These are phyloP conservation scores for Huntiella omanensis DNA, from an alignment of 2,329 filamentous ascomycete genomes.

Conservation along the genomic window DNA sequence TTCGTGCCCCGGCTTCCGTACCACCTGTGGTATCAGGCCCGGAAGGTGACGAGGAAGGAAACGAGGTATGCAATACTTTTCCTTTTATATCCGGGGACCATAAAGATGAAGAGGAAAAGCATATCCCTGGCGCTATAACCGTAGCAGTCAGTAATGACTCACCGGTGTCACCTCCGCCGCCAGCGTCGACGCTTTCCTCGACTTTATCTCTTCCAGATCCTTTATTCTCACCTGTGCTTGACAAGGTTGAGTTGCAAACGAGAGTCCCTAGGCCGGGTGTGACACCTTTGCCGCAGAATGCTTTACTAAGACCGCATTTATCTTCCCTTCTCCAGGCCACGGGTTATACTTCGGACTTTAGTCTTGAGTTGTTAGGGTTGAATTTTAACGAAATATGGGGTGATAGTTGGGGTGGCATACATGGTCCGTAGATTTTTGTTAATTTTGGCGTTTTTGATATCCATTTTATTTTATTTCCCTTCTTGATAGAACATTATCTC, in stretches of 20 bases:
- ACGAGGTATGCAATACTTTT: constrained; percentile 4
- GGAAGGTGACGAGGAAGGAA: too few species aligned
- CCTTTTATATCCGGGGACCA: background rate
- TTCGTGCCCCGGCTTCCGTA: constrained; percentile 1
- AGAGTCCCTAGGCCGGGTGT: too few species aligned
- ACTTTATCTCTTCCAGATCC: constrained; percentile 9
- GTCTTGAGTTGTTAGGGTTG: constrained; percentile 32
- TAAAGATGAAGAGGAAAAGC: too few species aligned
- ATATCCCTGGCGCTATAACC: too few species aligned
- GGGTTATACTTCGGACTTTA: constrained; percentile 32
- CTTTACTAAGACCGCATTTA: constrained; percentile 9
- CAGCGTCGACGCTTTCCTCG: constrained; percentile 1
- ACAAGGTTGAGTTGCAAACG: too few species aligned
- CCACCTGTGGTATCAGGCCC: background rate
- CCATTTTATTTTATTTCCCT: too few species aligned
- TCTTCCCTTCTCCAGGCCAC: constrained; percentile 15
- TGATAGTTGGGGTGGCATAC: constrained; percentile 26
- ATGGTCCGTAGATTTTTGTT: background rate
- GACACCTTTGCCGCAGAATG: background rate
- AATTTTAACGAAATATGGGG: constrained; percentile 38
- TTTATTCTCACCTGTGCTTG: constrained; percentile 13
- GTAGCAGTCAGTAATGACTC: too few species aligned
- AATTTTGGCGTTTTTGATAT: too few species aligned
- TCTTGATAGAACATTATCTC: too few species aligned
- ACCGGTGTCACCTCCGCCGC: too few species aligned